Conservation (phyloP, 1,284 basidiomycete genomes). For the Gomphus bonarii region DNA sequence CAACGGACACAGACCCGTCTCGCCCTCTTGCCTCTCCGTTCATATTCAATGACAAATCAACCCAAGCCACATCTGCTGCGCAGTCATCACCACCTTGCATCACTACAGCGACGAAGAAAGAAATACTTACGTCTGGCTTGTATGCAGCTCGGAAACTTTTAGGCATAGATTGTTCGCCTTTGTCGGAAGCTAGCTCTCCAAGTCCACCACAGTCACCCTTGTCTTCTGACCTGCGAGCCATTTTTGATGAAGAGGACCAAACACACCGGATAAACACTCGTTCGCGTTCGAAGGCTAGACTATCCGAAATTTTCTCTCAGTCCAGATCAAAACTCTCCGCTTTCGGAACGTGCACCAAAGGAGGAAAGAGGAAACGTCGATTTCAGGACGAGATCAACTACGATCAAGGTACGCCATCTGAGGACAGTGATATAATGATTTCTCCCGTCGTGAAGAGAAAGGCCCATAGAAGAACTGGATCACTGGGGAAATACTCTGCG, state of each 20-base stretch:
- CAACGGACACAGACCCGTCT: not conserved
- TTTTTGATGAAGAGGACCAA: constrained; percentile 2
- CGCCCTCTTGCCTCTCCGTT: not conserved
- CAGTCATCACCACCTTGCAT: not conserved
- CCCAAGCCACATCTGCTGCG: not conserved
- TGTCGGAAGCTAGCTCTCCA: constrained; percentile 1
- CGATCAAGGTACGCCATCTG: not conserved
- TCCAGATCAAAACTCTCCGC: not conserved
- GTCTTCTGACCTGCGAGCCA: not conserved
- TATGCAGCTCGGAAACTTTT: not conserved
- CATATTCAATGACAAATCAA: not conserved
- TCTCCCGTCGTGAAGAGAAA: not conserved
- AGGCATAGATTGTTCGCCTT: not conserved
- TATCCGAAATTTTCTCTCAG: not conserved
- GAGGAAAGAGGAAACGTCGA: not conserved
- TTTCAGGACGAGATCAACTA: not conserved
- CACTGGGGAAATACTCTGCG: not conserved
- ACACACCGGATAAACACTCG: constrained; percentile 16
- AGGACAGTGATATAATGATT: not conserved
- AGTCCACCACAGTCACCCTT: not conserved
- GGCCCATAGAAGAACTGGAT: not conserved
- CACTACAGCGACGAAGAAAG: not conserved
- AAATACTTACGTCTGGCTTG: not conserved
- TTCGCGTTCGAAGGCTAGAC: not conserved
- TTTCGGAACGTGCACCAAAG: not conserved